phyloP scores from a whole-genome alignment of 2,329 filamentous ascomycete genomes.

The Hyphodiscus sp. region DNA sequence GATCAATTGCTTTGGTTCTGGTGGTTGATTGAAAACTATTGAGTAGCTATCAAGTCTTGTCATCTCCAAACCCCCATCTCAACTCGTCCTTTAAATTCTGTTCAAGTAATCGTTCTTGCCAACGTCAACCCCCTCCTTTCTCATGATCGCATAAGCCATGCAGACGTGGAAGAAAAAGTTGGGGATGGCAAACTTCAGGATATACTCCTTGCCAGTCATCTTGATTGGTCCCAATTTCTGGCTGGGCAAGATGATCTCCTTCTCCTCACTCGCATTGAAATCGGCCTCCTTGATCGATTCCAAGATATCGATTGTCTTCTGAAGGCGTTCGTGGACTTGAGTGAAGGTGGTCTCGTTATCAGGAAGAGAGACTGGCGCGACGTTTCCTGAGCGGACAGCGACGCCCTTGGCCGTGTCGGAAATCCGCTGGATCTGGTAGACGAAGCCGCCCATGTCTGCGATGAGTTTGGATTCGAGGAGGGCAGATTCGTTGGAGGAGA shows the following conservation, averaged over 20 bases:
- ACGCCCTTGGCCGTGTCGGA: constrained; percentile 37
- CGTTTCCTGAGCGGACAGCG: constrained; percentile 33
- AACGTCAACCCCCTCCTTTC: neutral
- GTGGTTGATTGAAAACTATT: no score
- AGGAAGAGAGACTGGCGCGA: constrained; percentile 29
- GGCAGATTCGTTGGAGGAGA: constrained; percentile 2
- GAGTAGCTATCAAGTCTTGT: no score
- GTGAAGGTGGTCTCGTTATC: constrained; percentile 43
- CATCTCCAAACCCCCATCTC: no score
- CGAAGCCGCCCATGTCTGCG: constrained; percentile 43
- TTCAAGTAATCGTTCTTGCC: neutral
- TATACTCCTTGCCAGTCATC: constrained; percentile 39
- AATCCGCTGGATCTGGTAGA: constrained; percentile 41
- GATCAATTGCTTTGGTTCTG: no score
- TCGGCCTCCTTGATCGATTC: constrained; percentile 35
- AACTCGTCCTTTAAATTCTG: neutral
- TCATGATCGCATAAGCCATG: neutral
- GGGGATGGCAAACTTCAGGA: constrained; percentile 44
- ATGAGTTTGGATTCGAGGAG: constrained; percentile 33
- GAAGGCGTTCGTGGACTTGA: constrained; percentile 41
- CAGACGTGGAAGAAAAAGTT: constrained; percentile 50
- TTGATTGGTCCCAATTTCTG: constrained; percentile 28
- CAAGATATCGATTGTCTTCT: constrained; percentile 40
- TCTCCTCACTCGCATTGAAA: constrained; percentile 38
- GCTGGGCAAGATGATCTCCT: constrained; percentile 33